Evolutionary conservation across 345 rosid genomes (phyloP), one percentile per base, ranked within the genome.

Genomic region (Syzygium aqueum): DNA sequence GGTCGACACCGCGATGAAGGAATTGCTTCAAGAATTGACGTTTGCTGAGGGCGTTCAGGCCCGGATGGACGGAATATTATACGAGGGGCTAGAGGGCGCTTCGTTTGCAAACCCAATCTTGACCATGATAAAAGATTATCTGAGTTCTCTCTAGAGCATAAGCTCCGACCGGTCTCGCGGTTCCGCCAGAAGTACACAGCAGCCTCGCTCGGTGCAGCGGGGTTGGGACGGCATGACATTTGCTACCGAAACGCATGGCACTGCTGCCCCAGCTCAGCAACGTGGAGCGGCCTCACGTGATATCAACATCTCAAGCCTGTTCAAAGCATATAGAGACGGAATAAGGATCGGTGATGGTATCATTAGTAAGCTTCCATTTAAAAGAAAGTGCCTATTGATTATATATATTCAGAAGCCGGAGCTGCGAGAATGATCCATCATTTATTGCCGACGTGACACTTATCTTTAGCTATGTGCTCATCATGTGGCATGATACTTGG

Each of bases 1-100:
- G 87, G 97, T 94, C 33, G 96, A 96, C 90, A 90, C 88, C 86
- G 91, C 94, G 54, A 30, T 96, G 89, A 94, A 92, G 87, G 95
- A 87, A 91, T 73, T 96, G 59, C 86, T 96, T 57, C 93, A 91
- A 84, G 97, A 95, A 43, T 80, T 97, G 87, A 87, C 94, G 15
- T 86, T 90, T 88, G 88, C 94, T 0, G 93, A 92, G 2, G 97
- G 97, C 33, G 90, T 97, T 85, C 99, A 97, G 88, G 98, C 98
- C 87, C 95, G 98, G 85, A 93, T 97, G 98, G 99, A 96, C 21
- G 98, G 99, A 51, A 95, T 94, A 87, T 52, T 95, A 93, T 94
- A 93, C 90, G 96, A 96, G 93, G 91, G 92, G 85, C 91, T 96
- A 80, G 96, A 93, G 86, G 95, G 87, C 28, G 87, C 92, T 87